phyloP scores from a whole-genome alignment of 805 yeast genomes.

The Wickerhamiella azyma region DNA sequence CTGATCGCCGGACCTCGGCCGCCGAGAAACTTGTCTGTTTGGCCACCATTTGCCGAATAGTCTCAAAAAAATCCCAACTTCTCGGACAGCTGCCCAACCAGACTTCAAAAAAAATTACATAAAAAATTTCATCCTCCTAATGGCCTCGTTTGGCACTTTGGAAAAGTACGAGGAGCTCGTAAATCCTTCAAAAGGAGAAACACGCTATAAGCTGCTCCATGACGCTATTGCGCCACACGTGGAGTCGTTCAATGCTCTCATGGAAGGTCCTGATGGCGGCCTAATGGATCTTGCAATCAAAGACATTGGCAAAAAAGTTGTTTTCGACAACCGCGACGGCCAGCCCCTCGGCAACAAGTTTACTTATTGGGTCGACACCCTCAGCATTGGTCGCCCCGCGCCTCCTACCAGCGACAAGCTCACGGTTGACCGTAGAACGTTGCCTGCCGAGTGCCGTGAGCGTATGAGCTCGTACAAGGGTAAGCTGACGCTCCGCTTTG shows the following conservation, averaged over 20 bases:
- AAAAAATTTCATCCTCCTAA: slow-evolving; percentile 7
- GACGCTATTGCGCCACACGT: slow-evolving; percentile 93
- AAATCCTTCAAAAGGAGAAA: slow-evolving; percentile 78
- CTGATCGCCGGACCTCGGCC: no score
- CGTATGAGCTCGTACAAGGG: slow-evolving; percentile 74
- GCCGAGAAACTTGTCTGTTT: no score
- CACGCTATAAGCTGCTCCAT: slow-evolving; percentile 65
- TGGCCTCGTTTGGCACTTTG: slow-evolving; percentile 52
- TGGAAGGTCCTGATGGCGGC: slow-evolving; percentile 80
- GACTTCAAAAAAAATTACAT: slow-evolving; percentile 2
- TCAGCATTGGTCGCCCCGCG: slow-evolving; percentile 75
- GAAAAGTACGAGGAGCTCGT: slow-evolving; percentile 77
- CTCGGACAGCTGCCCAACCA: neutral
- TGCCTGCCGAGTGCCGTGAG: slow-evolving; percentile 84
- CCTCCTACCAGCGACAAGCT: slow-evolving; percentile 59
- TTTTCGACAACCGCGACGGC: slow-evolving; percentile 65
- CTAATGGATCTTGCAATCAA: slow-evolving; percentile 69
- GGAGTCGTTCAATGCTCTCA: slow-evolving; percentile 89
- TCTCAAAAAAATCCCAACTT: no score
- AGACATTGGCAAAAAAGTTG: slow-evolving; percentile 77
- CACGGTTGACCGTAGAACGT: slow-evolving; percentile 62
- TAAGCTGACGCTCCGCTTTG: slow-evolving; percentile 58
- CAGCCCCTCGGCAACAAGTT: slow-evolving; percentile 74
- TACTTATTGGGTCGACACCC: slow-evolving; percentile 70
- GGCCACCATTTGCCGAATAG: no score